Conservation (phyloP, 2,329 filamentous ascomycete genomes). For the Intubia oerlemansii region DNA sequence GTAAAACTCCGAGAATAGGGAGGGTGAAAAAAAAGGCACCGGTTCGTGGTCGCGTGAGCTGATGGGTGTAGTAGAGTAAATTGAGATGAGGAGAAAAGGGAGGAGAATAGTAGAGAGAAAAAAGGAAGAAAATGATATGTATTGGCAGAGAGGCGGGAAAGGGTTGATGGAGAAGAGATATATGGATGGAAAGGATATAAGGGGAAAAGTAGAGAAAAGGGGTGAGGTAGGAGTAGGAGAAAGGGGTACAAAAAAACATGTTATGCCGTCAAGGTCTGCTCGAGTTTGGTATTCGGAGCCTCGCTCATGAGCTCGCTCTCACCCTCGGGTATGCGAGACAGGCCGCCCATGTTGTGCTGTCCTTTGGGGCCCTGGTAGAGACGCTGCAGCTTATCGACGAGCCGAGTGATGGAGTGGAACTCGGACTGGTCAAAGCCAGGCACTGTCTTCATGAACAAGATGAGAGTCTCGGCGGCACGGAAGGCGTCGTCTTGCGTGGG, state of each 20-base stretch:
- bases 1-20: too few relatives aligned
- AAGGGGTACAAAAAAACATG: too few relatives aligned
- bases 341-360: conserved; percentile 18
- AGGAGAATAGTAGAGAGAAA: conserved; percentile 5
- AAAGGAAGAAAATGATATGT: conserved; percentile 6
- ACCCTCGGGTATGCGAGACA: conserved; percentile 35
- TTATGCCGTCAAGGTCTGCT: conserved; percentile 14
- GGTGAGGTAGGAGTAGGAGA: too few relatives aligned
- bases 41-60: too few relatives aligned
- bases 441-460: conserved; percentile 60
- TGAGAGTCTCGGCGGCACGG: conserved; percentile 58
- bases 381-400: conserved; percentile 64
- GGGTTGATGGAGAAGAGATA: too few relatives aligned
- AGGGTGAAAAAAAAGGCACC: too few relatives aligned
- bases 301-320: conserved; percentile 26
- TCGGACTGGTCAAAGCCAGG: conserved; percentile 54
- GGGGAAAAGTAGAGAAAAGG: neutral
- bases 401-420: conserved; percentile 52
- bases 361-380: conserved; percentile 9
- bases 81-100: too few relatives aligned
- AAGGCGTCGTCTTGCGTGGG: conserved; percentile 74
- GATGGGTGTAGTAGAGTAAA: too few relatives aligned
- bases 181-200: neutral
- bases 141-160: too few relatives aligned
- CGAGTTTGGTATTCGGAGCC: conserved; percentile 14